Evolutionary conservation across 2,329 filamentous ascomycete species (phyloP).

Genomic region (Byssochlamys sp.): DNA sequence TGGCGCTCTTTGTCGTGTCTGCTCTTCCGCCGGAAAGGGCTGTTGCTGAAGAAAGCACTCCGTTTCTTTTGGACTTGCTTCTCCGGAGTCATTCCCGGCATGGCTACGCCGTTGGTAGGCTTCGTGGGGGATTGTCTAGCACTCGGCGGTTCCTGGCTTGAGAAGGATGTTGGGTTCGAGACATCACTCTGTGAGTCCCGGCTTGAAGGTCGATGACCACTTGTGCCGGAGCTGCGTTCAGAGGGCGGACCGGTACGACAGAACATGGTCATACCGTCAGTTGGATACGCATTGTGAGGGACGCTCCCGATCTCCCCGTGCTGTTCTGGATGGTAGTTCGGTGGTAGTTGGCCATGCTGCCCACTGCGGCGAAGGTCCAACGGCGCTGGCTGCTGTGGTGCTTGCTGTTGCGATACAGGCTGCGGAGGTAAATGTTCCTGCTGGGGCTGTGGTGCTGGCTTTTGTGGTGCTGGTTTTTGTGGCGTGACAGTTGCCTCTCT

Average conservation of each 20-base stretch:
- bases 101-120: constrained; percentile 29
- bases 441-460: constrained; percentile 13
- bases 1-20: constrained; percentile 58
- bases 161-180: constrained; percentile 79
- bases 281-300: constrained; percentile 86
- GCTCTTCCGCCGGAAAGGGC: constrained; percentile 87
- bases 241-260: constrained; percentile 67
- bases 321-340: constrained; percentile 49
- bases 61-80: constrained; percentile 60
- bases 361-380: constrained; percentile 31
- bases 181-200: constrained; percentile 84
- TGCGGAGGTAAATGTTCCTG: constrained; percentile 4
- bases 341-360: constrained; percentile 24
- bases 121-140: constrained; percentile 67
- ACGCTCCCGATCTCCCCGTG: constrained; percentile 57
- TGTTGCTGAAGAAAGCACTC: constrained; percentile 86
- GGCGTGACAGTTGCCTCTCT: constrained; percentile 45
- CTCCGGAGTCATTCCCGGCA: constrained; percentile 46
- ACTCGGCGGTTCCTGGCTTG: constrained; percentile 70
- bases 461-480: constrained; percentile 35
- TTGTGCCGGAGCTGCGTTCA: constrained; percentile 59
- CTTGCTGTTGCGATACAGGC: constrained; percentile 14
- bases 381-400: constrained; percentile 24
- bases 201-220: constrained; percentile 65
- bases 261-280: constrained; percentile 95